These are phyloP conservation scores for Furcasterigmium furcatum DNA, from an alignment of 2,329 filamentous ascomycete genomes.

Conservation along the genomic window DNA sequence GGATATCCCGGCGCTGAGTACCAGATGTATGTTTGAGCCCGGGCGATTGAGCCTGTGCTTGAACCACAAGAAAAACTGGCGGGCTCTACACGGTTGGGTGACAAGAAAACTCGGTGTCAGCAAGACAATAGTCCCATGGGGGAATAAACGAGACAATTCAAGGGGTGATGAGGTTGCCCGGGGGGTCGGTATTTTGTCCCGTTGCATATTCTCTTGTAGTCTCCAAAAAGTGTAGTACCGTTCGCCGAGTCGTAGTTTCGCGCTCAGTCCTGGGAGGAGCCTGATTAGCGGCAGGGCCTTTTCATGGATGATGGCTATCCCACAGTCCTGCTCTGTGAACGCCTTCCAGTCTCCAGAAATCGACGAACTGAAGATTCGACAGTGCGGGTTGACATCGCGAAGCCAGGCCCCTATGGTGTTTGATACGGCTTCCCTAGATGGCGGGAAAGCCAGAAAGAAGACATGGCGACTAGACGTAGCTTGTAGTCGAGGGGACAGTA, in stretches of 20 bases:
- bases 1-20: constrained; percentile 22
- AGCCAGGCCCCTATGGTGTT: constrained; percentile 43
- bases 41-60: constrained; percentile 1
- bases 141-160: constrained; percentile 19
- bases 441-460: constrained; percentile 50
- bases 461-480: constrained; percentile 19
- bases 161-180: constrained; percentile 3
- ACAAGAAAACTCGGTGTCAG: constrained; percentile 39
- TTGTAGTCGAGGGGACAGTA: constrained; percentile 14
- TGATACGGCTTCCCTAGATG: constrained; percentile 25
- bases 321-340: constrained; percentile 26
- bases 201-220: constrained; percentile 29
- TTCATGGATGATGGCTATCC: constrained; percentile 43
- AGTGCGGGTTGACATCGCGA: constrained; percentile 29
- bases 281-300: constrained; percentile 30
- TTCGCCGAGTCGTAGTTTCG: constrained; percentile 23
- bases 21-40: constrained; percentile 15
- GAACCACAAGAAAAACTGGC: constrained; percentile 32
- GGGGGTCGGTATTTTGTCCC: constrained; percentile 12
- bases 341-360: constrained; percentile 42
- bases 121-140: constrained; percentile 27
- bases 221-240: constrained; percentile 28
- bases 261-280: constrained; percentile 31
- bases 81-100: constrained; percentile 29
- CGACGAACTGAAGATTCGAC: constrained; percentile 37